Evolutionary conservation across 805 yeast species (phyloP).

Genomic region (Metschnikowia lunata): DNA sequence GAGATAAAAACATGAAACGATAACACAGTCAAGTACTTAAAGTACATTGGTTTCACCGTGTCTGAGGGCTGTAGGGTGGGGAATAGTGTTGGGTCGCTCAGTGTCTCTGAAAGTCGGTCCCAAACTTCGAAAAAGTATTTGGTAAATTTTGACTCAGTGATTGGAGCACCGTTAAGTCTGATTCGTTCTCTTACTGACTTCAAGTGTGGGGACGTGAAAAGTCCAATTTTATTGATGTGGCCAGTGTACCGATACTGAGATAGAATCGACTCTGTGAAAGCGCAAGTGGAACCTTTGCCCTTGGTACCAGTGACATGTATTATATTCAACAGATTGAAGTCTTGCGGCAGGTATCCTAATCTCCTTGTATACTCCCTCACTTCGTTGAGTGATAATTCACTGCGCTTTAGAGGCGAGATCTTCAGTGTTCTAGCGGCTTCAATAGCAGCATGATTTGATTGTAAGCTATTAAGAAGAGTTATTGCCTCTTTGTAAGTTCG

Average conservation of each 20-base stretch:
- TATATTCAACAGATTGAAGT: conserved; percentile 69
- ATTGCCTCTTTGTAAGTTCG: conserved; percentile 65
- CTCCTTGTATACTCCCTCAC: conserved; percentile 50
- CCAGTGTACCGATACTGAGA: conserved; percentile 47
- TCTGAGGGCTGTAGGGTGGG: conserved; percentile 64
- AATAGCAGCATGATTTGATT: conserved; percentile 85
- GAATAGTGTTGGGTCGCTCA: conserved; percentile 52
- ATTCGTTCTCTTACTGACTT: conserved; percentile 90
- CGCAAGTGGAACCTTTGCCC: conserved; percentile 98
- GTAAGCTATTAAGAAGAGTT: conserved; percentile 75
- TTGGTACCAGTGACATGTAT: conserved; percentile 96
- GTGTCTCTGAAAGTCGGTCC: conserved; percentile 65
- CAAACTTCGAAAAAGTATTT: conserved; percentile 92
- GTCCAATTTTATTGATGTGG: conserved; percentile 63
- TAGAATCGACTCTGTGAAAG: conserved; percentile 81
- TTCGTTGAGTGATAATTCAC: conserved; percentile 71
- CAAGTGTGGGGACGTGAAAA: conserved; percentile 96
- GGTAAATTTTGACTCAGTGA: conserved; percentile 72
- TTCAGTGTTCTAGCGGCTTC: conserved; percentile 75
- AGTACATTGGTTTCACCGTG: conserved; percentile 84
- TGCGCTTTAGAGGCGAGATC: conserved; percentile 43
- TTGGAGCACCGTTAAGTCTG: conserved; percentile 80
- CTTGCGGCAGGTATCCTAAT: conserved; percentile 47
- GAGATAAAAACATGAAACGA: conserved; percentile 86
- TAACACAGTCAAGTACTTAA: conserved; percentile 81